phyloP scores from a whole-genome alignment of 2,329 filamentous ascomycete genomes.

The Periconia sp. region DNA sequence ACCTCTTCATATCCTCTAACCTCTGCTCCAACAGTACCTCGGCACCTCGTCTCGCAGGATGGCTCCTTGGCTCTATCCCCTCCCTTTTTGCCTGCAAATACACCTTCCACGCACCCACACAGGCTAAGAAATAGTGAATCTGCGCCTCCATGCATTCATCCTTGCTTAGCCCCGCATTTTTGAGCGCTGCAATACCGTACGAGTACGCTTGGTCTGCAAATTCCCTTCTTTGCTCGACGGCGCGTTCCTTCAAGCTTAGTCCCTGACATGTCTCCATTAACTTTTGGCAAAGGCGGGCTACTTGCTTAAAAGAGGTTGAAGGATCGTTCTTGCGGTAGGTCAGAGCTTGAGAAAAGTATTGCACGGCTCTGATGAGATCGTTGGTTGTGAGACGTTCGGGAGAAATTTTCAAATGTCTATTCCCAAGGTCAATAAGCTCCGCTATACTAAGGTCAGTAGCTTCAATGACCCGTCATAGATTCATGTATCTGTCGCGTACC shows the following conservation, averaged over 20 bases:
- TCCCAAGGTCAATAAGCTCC: conserved; percentile 13
- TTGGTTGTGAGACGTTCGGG: conserved; percentile 2
- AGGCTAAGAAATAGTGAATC: conserved; percentile 15
- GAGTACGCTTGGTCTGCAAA: conserved; percentile 16
- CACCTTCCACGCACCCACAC: conserved; percentile 17
- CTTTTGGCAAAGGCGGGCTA: conserved; percentile 22
- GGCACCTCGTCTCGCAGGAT: conserved; percentile 2
- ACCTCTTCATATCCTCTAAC: conserved; percentile 4
- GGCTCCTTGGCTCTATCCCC: conserved; percentile 5
- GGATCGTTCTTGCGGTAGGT: conserved; percentile 15
- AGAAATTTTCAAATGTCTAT: conserved; percentile 10
- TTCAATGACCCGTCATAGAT: too few relatives aligned
- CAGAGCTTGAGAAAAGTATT: conserved; percentile 19
- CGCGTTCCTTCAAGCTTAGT: conserved; percentile 10
- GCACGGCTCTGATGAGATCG: conserved; percentile 9
- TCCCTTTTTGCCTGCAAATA: conserved; percentile 12
- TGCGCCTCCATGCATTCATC: conserved; percentile 20
- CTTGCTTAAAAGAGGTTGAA: conserved; percentile 16
- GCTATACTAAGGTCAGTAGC: not conserved
- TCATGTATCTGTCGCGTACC: too few relatives aligned
- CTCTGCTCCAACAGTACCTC: conserved; percentile 7
- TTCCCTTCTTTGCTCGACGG: conserved; percentile 1
- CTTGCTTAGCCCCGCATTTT: conserved; percentile 7
- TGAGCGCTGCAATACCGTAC: conserved; percentile 14
- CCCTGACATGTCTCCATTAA: conserved; percentile 16